Percentiles rank a stretch among this genome's conserved stretches.
These are phyloP conservation scores for Eragrostis curvula DNA, from an alignment of 176 grass and related monocot species.

Conservation along the genomic window DNA sequence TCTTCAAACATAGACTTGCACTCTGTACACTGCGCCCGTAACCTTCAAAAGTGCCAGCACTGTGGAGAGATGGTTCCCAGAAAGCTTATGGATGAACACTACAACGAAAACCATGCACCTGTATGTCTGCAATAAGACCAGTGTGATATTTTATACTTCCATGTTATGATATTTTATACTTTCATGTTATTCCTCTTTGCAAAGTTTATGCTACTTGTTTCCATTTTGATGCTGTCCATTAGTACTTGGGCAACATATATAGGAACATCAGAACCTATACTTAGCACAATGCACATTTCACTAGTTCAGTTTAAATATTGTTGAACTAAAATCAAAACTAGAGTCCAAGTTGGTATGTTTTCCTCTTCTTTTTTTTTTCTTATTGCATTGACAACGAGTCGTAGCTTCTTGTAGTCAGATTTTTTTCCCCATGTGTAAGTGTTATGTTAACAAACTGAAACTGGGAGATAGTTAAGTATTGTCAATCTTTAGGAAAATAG, in stretches of 20 bases:
- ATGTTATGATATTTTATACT: not conserved
- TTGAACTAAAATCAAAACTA: slow-evolving; percentile 3
- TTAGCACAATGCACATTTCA: not conserved
- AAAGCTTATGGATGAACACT: slow-evolving; percentile 73
- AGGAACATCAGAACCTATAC: not conserved
- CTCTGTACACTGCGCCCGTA: slow-evolving; percentile 71
- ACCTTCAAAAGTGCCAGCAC: slow-evolving; percentile 72
- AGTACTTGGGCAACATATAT: not conserved
- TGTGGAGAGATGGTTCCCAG: slow-evolving; percentile 78
- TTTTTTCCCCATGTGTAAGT: no score
- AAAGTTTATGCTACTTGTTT: slow-evolving; percentile 20
- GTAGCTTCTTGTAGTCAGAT: not conserved
- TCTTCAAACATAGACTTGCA: slow-evolving; percentile 77
- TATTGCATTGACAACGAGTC: no score
- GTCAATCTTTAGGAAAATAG: not conserved
- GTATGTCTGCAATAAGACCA: slow-evolving; percentile 40
- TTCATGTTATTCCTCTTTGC: not conserved
- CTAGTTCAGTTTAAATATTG: not conserved
- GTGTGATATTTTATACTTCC: not conserved
- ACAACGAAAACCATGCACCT: slow-evolving; percentile 70
- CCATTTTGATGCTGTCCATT: slow-evolving; percentile 2
- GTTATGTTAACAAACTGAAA: no score
- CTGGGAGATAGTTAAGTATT: not conserved
- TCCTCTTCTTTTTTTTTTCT: no score
- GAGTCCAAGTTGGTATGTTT: not conserved